These are phyloP conservation scores for Bremia lactucae DNA, from an alignment of 352 stramenopile species.

Conservation along the genomic window DNA sequence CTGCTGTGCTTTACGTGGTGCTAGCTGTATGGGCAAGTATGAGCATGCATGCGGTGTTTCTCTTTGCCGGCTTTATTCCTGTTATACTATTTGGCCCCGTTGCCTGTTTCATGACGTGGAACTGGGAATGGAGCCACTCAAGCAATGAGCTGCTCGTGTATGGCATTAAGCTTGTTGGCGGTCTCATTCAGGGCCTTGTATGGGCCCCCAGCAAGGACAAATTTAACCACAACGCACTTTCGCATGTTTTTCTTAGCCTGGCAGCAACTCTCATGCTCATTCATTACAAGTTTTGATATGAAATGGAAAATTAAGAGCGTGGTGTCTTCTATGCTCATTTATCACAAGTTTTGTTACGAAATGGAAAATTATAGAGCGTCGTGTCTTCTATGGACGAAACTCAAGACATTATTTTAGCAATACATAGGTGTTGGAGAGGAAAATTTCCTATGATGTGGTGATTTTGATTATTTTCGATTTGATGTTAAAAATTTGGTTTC, in stretches of 20 bases:
- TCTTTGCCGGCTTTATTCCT: slow-evolving; percentile 72
- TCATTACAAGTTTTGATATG: slow-evolving; percentile 70
- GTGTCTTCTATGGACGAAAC: no score
- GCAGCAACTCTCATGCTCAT: slow-evolving; percentile 79
- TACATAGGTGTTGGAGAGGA: no score
- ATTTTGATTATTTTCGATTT: no score
- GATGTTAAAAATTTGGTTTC: no score
- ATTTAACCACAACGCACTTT: slow-evolving; percentile 86
- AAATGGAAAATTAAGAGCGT: no score
- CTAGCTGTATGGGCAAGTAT: slow-evolving; percentile 71
- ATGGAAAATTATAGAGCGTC: no score
- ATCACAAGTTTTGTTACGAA: no score
- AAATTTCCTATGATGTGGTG: no score
- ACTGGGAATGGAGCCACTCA: slow-evolving; percentile 69
- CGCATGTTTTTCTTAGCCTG: slow-evolving; percentile 75
- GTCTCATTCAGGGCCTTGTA: slow-evolving; percentile 71
- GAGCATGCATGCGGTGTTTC: slow-evolving; percentile 76
- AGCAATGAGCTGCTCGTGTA: slow-evolving; percentile 80
- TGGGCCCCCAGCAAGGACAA: slow-evolving; percentile 71
- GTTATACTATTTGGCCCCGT: slow-evolving; percentile 73
- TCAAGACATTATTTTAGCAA: no score
- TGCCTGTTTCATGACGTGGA: slow-evolving; percentile 63
- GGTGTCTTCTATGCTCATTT: no score
- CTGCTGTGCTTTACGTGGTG: slow-evolving; percentile 50
- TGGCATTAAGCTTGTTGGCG: slow-evolving; percentile 61